phyloP scores from a whole-genome alignment of 768 basidiomycete genomes.

The Xerocomellus dryophilus region DNA sequence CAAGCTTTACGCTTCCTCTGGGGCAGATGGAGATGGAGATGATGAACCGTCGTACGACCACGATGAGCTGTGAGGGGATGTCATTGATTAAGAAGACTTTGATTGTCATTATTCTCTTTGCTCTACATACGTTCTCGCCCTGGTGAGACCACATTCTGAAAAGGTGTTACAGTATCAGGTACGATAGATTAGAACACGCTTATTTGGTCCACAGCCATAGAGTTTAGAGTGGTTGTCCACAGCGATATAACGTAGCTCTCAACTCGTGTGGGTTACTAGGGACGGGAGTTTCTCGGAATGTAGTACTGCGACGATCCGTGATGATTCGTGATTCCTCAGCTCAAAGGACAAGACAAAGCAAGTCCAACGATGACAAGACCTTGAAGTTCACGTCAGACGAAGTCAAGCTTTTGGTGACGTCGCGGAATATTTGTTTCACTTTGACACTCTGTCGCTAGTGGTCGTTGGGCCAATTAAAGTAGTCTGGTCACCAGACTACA shows the following conservation, averaged over 20 bases:
- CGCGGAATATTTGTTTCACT: no score
- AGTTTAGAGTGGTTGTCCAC: background rate
- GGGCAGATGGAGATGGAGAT: constrained; percentile 34
- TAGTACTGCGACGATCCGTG: no score
- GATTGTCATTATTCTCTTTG: constrained; percentile 7
- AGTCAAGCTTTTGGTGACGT: no score
- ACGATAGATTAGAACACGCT: constrained; percentile 16
- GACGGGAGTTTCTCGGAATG: no score
- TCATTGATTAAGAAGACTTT: constrained; percentile 1
- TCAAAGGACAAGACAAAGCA: constrained; percentile 26
- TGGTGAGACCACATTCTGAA: no score
- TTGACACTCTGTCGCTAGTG: no score
- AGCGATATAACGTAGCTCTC: background rate
- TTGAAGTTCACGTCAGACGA: constrained; percentile 37
- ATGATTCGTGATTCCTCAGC: constrained; percentile 24
- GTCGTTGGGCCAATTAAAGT: no score
- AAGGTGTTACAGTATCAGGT: no score
- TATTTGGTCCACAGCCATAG: constrained; percentile 1
- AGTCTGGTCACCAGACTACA: no score
- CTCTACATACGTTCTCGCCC: background rate
- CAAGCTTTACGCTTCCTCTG: constrained; percentile 63
- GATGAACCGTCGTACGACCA: constrained; percentile 46
- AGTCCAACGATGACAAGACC: constrained; percentile 28
- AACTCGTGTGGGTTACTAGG: no score
- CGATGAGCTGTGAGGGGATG: constrained; percentile 47